phyloP scores from a whole-genome alignment of 495 filamentous ascomycete genomes.

The Massariosphaeria phaeospora region DNA sequence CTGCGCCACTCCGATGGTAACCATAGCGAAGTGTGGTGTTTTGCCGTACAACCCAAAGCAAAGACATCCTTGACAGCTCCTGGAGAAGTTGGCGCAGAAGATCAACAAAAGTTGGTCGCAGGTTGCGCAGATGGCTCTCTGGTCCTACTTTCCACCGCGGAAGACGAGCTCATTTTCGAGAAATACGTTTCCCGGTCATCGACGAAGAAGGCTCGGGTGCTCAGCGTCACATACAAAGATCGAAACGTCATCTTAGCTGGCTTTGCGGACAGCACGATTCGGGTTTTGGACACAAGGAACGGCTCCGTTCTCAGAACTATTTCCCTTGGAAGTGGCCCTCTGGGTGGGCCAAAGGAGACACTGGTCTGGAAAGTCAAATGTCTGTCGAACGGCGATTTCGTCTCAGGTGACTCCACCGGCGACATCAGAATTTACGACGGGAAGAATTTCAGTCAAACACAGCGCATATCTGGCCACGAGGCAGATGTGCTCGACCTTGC shows the following conservation, averaged over 20 bases:
- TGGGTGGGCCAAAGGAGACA: conserved; percentile 72
- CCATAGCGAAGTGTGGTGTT: conserved; percentile 94
- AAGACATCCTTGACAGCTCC: conserved; percentile 37
- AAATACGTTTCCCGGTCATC: conserved; percentile 64
- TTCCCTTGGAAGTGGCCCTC: conserved; percentile 71
- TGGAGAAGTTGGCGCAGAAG: conserved; percentile 20
- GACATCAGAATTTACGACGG: conserved; percentile 91
- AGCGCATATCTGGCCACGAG: conserved; percentile 76
- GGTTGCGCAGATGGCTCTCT: conserved; percentile 91
- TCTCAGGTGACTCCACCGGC: conserved; percentile 91
- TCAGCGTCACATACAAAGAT: conserved; percentile 85
- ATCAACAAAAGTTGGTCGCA: conserved; percentile 68
- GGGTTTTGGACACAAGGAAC: conserved; percentile 80
- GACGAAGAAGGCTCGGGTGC: conserved; percentile 74
- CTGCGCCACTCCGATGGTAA: conserved; percentile 81
- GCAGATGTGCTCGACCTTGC: conserved; percentile 87
- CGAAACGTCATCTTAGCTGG: conserved; percentile 78
- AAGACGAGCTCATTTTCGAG: conserved; percentile 69
- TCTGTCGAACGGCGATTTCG: conserved; percentile 78
- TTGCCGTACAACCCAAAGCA: conserved; percentile 76
- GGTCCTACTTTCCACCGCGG: conserved; percentile 76
- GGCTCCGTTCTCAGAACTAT: conserved; percentile 70
- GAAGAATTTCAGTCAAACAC: conserved; percentile 78
- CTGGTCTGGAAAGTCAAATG: conserved; percentile 92
- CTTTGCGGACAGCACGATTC: conserved; percentile 86